Evolutionary conservation across 257 asterid genomes (phyloP).

Genomic region (Penstemon davidsonii): DNA sequence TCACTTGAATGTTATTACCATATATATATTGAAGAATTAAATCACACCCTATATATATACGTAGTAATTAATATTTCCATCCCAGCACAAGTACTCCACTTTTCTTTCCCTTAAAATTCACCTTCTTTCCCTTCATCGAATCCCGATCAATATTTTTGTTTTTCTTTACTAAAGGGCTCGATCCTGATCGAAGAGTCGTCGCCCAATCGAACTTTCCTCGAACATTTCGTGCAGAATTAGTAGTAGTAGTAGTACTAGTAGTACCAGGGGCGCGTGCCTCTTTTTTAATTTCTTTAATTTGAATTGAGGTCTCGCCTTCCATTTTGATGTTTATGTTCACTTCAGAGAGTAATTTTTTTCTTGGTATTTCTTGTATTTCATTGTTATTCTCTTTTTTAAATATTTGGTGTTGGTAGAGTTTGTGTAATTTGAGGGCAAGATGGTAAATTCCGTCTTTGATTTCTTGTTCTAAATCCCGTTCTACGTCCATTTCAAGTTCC

Average conservation of each 20-base stretch:
- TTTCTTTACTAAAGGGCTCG: not conserved
- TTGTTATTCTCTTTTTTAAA: conserved; percentile 26
- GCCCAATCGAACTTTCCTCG: conserved; percentile 51
- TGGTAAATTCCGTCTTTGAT: conserved; percentile 60
- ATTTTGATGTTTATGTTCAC: conserved; percentile 61
- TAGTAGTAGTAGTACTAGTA: not conserved
- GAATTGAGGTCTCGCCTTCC: conserved; percentile 60
- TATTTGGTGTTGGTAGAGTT: conserved; percentile 51
- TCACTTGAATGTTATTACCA: too few species aligned
- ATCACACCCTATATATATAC: too few species aligned
- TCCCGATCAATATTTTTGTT: not conserved
- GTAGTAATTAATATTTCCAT: conserved; percentile 34
- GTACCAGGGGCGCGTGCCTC: conserved; percentile 14
- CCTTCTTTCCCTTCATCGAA: not conserved
- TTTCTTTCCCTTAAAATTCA: conserved; percentile 22
- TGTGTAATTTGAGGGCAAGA: conserved; percentile 59
- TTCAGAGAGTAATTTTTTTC: conserved; percentile 37
- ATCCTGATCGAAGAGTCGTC: conserved; percentile 49
- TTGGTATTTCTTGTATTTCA: conserved; percentile 1
- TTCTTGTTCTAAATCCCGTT: conserved; percentile 60
- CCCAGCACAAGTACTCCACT: conserved; percentile 27
- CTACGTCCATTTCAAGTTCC: conserved; percentile 57
- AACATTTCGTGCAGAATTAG: conserved; percentile 1
- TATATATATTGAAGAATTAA: too few species aligned
- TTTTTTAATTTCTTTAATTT: conserved; percentile 64